A percentile compares a stretch with the other conserved stretches of the same genome.
Evolutionary conservation across 768 basidiomycete genomes (phyloP).

Genomic region (Gloeopeniophorella convolvens): DNA sequence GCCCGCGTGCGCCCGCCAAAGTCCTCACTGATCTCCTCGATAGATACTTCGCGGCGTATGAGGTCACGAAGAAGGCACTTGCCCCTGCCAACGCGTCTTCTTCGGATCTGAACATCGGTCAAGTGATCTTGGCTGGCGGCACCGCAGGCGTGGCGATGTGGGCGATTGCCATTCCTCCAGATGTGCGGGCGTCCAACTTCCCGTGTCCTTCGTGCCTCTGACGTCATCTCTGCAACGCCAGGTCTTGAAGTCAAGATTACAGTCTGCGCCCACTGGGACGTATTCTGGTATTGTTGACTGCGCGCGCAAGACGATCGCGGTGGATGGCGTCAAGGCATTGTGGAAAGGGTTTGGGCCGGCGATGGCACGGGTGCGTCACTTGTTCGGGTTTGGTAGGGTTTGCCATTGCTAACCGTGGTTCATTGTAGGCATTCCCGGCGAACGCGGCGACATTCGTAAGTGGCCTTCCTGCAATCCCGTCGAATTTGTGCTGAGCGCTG

Average conservation of each 20-base stretch:
- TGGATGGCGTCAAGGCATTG: constrained; percentile 78
- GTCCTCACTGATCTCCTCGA: constrained; percentile 9
- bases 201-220: background rate
- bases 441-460: constrained; percentile 92
- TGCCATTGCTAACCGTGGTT: background rate
- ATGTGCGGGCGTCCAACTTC: constrained; percentile 74
- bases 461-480: constrained; percentile 23
- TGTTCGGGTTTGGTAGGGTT: background rate
- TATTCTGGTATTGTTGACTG: constrained; percentile 94
- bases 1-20: background rate
- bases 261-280: constrained; percentile 96
- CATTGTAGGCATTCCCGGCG: constrained; percentile 81
- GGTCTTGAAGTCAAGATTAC: constrained; percentile 94
- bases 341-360: constrained; percentile 99
- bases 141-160: constrained; percentile 98
- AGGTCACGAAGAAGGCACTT: constrained; percentile 82
- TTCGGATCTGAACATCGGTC: constrained; percentile 74
- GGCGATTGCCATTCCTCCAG: constrained; percentile 94
- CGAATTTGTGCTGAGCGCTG: background rate
- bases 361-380: constrained; percentile 74
- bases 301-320: constrained; percentile 82
- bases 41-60: constrained; percentile 97
- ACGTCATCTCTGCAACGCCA: constrained; percentile 27
- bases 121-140: constrained; percentile 88
- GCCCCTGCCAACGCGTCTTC: constrained; percentile 78